Percentiles rank a stretch among this genome's conserved stretches.
phyloP scores from a whole-genome alignment of 108 stramenopile species.

The Cyclotella distinguenda region DNA sequence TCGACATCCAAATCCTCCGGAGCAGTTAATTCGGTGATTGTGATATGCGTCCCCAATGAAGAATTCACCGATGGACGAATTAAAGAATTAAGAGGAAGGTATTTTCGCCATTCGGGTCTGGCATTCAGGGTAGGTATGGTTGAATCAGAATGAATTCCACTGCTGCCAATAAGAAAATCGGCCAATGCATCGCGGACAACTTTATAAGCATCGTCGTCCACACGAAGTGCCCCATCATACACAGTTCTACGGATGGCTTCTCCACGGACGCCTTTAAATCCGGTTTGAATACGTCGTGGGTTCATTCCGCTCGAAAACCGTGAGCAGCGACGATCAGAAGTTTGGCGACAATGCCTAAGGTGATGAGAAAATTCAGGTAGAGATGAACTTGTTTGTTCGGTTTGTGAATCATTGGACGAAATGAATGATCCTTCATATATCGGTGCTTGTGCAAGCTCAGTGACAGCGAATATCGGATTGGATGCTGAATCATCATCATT shows the following conservation, averaged over 20 bases:
- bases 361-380: too few relatives aligned
- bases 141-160: neutral
- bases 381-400: too few relatives aligned
- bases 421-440: too few relatives aligned
- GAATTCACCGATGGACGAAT: slow-evolving; percentile 17
- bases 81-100: slow-evolving; percentile 10
- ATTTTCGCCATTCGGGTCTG: slow-evolving; percentile 20
- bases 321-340: slow-evolving; percentile 32
- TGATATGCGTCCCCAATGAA: neutral
- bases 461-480: too few relatives aligned
- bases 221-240: slow-evolving; percentile 68
- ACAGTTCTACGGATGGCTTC: slow-evolving; percentile 66
- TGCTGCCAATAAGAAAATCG: slow-evolving; percentile 23
- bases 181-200: slow-evolving; percentile 44
- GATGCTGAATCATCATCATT: too few relatives aligned
- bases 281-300: slow-evolving; percentile 63
- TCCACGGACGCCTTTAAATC: slow-evolving; percentile 56
- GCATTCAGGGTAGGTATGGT: neutral
- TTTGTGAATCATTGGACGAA: too few relatives aligned
- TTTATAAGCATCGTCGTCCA: slow-evolving; percentile 57
- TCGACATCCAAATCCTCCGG: neutral
- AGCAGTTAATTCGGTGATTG: slow-evolving; percentile 19
- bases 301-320: slow-evolving; percentile 49
- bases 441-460: too few relatives aligned
- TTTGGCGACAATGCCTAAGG: slow-evolving; percentile 6